A percentile compares a stretch with the other conserved stretches of the same genome.
phyloP scores from a whole-genome alignment of 345 rosid genomes.

The Lagerstroemia speciosa region DNA sequence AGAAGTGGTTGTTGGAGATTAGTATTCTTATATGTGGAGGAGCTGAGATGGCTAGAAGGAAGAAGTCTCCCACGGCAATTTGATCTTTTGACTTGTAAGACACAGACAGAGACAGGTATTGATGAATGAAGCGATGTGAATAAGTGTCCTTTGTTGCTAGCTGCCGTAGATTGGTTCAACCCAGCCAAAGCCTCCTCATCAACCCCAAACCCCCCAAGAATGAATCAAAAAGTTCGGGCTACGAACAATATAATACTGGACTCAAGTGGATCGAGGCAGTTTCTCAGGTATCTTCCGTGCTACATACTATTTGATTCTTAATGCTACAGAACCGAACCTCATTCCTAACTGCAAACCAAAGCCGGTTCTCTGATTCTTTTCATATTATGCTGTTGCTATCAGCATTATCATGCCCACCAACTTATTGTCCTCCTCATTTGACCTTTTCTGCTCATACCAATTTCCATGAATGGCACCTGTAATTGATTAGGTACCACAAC shows the following conservation, averaged over 20 bases:
- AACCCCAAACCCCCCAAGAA: too few relatives aligned
- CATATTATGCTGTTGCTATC: too few relatives aligned
- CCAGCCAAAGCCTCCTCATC: neutral
- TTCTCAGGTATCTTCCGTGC: too few relatives aligned
- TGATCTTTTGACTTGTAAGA: conserved; percentile 11
- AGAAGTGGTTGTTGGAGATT: neutral
- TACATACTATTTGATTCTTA: too few relatives aligned
- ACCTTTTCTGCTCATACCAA: neutral
- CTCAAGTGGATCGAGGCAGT: too few relatives aligned
- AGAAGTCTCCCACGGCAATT: conserved; percentile 17
- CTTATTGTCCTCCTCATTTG: neutral
- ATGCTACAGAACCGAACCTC: too few relatives aligned
- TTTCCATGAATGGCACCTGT: neutral
- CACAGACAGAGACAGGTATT: neutral
- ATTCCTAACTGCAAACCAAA: too few relatives aligned
- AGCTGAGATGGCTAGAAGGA: conserved; percentile 4
- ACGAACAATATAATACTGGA: too few relatives aligned
- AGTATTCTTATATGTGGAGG: neutral
- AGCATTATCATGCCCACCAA: too few relatives aligned
- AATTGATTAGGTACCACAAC: neutral
- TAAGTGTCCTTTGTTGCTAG: neutral
- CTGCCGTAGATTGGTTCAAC: neutral
- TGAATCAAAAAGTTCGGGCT: too few relatives aligned
- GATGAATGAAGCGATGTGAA: neutral
- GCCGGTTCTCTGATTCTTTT: too few relatives aligned